These are phyloP conservation scores for Oryza glaberrima DNA, from an alignment of 176 grass and related monocot genomes.

Conservation along the genomic window DNA sequence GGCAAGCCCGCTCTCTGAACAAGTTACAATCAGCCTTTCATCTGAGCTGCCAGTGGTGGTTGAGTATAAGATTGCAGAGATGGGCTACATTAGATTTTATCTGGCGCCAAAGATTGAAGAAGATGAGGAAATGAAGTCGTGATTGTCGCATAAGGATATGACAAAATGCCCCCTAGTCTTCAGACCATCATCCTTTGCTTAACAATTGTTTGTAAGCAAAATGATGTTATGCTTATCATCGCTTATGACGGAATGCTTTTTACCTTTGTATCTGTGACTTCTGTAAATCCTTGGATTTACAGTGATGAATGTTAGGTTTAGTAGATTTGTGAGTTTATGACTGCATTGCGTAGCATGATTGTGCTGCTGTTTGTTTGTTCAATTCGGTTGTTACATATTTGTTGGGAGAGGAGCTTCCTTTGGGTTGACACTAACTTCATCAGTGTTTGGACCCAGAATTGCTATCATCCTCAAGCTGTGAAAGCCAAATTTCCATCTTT, in stretches of 20 bases:
- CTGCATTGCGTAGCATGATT: not conserved
- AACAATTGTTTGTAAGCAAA: conserved; percentile 12
- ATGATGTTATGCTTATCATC: conserved; percentile 18
- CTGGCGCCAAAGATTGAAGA: conserved; percentile 94
- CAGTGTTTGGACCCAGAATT: not conserved
- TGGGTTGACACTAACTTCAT: not conserved
- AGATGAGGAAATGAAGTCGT: conserved; percentile 86
- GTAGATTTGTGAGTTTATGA: conserved; percentile 20
- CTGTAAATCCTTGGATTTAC: conserved; percentile 29
- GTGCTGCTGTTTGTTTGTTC: not conserved
- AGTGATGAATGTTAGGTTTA: conserved; percentile 34
- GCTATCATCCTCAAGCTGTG: not conserved
- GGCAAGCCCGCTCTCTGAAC: conserved; percentile 74
- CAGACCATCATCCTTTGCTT: not conserved
- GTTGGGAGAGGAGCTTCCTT: not conserved
- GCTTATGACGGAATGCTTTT: conserved; percentile 26
- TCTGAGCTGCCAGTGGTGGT: conserved; percentile 88
- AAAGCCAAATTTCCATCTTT: not conserved
- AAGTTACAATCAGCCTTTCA: conserved; percentile 81
- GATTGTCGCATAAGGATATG: not conserved
- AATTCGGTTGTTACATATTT: not conserved
- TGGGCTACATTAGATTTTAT: conserved; percentile 87
- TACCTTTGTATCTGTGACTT: conserved; percentile 39
- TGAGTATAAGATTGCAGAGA: conserved; percentile 93
- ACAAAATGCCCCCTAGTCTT: not conserved